Base-by-base conservation (phyloP, 2,329 filamentous ascomycete genomes). In the Geosmithia flava region DNA sequence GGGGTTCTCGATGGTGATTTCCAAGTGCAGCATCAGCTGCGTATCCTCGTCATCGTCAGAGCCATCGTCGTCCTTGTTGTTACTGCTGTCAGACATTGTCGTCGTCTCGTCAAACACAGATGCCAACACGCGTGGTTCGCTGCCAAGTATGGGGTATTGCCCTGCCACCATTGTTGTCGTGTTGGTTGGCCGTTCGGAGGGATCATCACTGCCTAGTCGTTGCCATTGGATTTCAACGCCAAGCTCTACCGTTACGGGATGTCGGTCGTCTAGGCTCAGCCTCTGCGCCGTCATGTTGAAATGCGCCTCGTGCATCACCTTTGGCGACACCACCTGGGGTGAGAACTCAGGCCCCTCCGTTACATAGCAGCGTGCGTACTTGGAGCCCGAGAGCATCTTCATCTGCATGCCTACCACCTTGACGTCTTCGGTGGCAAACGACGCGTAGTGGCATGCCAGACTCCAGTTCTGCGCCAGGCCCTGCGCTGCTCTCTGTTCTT, bases 401-500 rank as follows among this genome's bases (percentile, higher is more conserved):
- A 89, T 64, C 27, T 80, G 74, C 48, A 90, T 69, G 33, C 80
- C 78, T 45, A 70, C 53, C 1, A 95, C 68, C 11, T 74, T 69
- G 44, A 93, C 66, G 44, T 85, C 77, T 54, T 89, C 84, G 2
- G 76, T 67, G 1, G 88, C 87, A 59, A 94, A 90, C 0, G 88
- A 95, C 16, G 81, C 83, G 47, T 80, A 83, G 33, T 78, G 71
- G 20, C 87, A 85, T 41, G 81, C 75, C 23, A 97, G 72, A 47
- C 78, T 80, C 88, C 91, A 97, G 57, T 76, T 80, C 59, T 97
- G 91, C 5, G 78, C 72, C 15, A 97, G 70, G 0, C 91, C 91
- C 49, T 64, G 62, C 20, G 71, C 62, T 10, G 55, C 56, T 23
- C 49, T 47, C 7, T 52, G 47, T 7, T 51, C 46, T 11, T 62